Evolutionary conservation across 129 eudicot species (phyloP).

Genomic region (Centella asiatica): DNA sequence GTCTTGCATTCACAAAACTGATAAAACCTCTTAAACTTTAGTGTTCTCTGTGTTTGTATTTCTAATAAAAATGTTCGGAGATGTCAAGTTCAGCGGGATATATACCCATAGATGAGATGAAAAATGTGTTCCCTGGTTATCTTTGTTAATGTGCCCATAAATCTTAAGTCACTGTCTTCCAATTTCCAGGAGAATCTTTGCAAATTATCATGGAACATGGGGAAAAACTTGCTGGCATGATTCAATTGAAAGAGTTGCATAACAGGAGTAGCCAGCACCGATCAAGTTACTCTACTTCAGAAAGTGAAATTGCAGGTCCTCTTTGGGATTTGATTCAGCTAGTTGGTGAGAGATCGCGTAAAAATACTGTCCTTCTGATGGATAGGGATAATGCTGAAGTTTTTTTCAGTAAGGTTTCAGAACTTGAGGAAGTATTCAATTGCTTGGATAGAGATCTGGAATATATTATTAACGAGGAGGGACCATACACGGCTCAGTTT

Average conservation of each 20-base stretch:
- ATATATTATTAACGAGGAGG: slow-evolving; percentile 41
- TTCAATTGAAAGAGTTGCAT: slow-evolving; percentile 76
- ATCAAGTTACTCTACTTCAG: slow-evolving; percentile 36
- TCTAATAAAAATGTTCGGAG: no score
- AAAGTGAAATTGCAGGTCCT: slow-evolving; percentile 55
- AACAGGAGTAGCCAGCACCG: slow-evolving; percentile 51
- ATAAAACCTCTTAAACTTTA: no score
- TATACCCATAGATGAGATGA: no score
- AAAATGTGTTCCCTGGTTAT: background rate
- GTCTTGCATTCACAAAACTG: no score
- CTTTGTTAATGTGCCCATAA: background rate
- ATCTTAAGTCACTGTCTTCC: background rate
- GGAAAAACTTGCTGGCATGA: slow-evolving; percentile 84
- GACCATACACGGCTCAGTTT: slow-evolving; percentile 43
- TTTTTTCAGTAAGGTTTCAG: slow-evolving; percentile 86
- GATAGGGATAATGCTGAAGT: slow-evolving; percentile 98
- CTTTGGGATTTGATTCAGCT: slow-evolving; percentile 90
- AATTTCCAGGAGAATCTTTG: slow-evolving; percentile 61
- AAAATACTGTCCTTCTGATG: slow-evolving; percentile 84
- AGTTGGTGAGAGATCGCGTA: slow-evolving; percentile 86
- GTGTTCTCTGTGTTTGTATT: no score
- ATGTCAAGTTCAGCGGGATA: no score
- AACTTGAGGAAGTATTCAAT: slow-evolving; percentile 68
- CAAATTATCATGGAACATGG: slow-evolving; percentile 94
- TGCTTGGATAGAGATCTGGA: slow-evolving; percentile 68